A percentile compares a stretch with the other conserved stretches of the same genome.
These are phyloP conservation scores for Trichoderma koningiopsis DNA, from an alignment of 2,329 filamentous ascomycete species.

Conservation along the genomic window DNA sequence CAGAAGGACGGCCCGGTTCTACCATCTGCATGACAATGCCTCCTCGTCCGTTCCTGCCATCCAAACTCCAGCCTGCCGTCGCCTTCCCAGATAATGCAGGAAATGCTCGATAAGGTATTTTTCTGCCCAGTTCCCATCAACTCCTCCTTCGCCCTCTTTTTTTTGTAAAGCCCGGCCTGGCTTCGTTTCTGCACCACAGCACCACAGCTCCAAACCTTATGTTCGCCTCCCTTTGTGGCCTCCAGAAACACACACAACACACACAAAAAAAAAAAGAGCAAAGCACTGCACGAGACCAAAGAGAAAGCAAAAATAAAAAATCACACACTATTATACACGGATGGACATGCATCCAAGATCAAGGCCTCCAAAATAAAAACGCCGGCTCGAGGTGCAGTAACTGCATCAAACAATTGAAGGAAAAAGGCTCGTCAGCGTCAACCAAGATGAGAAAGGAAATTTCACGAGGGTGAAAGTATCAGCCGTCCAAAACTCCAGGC, in stretches of 20 bases:
- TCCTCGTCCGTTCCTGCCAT: slow-evolving; percentile 24
- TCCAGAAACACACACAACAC: neutral
- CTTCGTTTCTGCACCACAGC: slow-evolving; percentile 4
- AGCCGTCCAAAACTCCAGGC: slow-evolving; percentile 28
- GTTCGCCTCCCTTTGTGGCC: neutral
- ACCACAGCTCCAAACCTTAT: slow-evolving; percentile 6
- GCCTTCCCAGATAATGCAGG: slow-evolving; percentile 19
- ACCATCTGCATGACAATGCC: slow-evolving; percentile 21
- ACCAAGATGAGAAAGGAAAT: slow-evolving; percentile 14
- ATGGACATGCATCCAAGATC: slow-evolving; percentile 20
- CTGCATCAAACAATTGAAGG: slow-evolving; percentile 4
- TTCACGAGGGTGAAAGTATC: slow-evolving; percentile 16
- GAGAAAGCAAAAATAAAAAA: neutral
- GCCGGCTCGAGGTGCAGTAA: slow-evolving; percentile 25
- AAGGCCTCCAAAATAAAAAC: slow-evolving; percentile 18
- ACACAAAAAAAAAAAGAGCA: neutral
- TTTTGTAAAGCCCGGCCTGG: slow-evolving; percentile 10
- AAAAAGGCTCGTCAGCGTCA: slow-evolving; percentile 14
- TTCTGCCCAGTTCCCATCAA: slow-evolving; percentile 21
- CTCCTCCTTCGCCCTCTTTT: slow-evolving; percentile 9
- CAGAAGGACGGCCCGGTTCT: slow-evolving; percentile 22
- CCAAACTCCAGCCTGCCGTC: slow-evolving; percentile 25
- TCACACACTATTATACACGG: slow-evolving; percentile 26
- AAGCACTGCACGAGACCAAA: neutral
- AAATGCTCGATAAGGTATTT: slow-evolving; percentile 22